Conservation (phyloP, 1,139 yeast species). For the Sugiyamaella neomexicana region DNA sequence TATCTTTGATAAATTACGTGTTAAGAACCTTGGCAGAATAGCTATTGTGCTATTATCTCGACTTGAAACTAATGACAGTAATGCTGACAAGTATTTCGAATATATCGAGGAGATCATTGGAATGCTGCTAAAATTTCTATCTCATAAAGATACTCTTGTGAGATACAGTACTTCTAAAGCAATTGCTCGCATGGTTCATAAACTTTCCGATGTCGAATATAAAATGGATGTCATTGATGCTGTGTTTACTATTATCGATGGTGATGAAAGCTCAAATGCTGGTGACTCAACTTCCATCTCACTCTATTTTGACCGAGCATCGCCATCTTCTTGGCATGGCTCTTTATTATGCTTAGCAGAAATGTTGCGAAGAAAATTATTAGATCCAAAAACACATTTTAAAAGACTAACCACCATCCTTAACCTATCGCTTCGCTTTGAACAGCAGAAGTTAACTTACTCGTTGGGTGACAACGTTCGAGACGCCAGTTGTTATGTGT, state of each 20-base stretch:
- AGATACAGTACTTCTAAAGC: conserved; percentile 51
- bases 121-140: conserved; percentile 37
- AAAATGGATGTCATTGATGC: conserved; percentile 41
- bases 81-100: conserved; percentile 24
- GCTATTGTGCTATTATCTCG: conserved; percentile 30
- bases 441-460: conserved; percentile 51
- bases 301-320: conserved; percentile 30
- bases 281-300: conserved; percentile 1
- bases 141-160: conserved; percentile 44
- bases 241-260: conserved; percentile 37
- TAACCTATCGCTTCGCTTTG: conserved; percentile 50
- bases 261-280: conserved; percentile 3
- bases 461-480: conserved; percentile 68
- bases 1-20: conserved; percentile 29
- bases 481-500: conserved; percentile 80
- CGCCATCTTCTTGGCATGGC: conserved; percentile 48
- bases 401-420: conserved; percentile 38
- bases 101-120: conserved; percentile 48
- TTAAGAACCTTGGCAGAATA: conserved; percentile 44
- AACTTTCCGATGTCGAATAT: conserved; percentile 35
- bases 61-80: conserved; percentile 3
- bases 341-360: conserved; percentile 49
- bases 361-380: conserved; percentile 40
- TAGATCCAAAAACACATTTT: conserved; percentile 26
- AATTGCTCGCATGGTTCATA: conserved; percentile 43